Conservation (phyloP, 139 green algal species). For the Penium margaritaceum region DNA sequence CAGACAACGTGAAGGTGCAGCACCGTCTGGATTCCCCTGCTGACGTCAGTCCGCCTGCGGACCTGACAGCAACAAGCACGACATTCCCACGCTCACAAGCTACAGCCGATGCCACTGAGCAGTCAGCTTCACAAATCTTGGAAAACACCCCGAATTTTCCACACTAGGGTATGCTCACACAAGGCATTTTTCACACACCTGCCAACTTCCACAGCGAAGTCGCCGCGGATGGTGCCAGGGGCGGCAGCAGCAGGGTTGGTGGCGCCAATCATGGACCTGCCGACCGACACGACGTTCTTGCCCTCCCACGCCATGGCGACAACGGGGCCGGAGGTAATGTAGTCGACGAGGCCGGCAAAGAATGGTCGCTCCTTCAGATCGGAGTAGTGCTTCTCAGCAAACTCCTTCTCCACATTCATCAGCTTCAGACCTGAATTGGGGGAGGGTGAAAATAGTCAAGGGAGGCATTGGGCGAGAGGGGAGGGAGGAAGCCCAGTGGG, state of each 20-base stretch:
- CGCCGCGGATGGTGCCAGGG: slow-evolving; percentile 89
- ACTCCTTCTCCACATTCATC: background rate
- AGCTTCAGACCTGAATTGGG: slow-evolving; percentile 8
- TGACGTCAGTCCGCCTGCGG: too few species aligned
- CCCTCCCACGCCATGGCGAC: slow-evolving; percentile 96
- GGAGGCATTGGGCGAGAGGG: too few species aligned
- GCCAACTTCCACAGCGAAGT: slow-evolving; percentile 75
- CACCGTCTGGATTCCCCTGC: too few species aligned
- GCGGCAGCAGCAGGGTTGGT: slow-evolving; percentile 88
- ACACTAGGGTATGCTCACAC: background rate
- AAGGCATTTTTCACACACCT: slow-evolving; percentile 25
- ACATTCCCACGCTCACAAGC: too few species aligned
- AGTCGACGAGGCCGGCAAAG: slow-evolving; percentile 85
- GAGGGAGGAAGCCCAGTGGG: too few species aligned
- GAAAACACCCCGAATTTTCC: background rate
- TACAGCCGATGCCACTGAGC: background rate
- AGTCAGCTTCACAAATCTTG: background rate
- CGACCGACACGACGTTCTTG: slow-evolving; percentile 80
- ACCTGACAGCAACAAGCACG: too few species aligned
- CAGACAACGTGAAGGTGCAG: too few species aligned
- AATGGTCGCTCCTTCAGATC: slow-evolving; percentile 89
- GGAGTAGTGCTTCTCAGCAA: slow-evolving; percentile 81
- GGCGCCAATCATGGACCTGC: slow-evolving; percentile 76
- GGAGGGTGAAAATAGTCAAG: too few species aligned
- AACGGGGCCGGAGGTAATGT: slow-evolving; percentile 94